Conservation (phyloP, 2,329 filamentous ascomycete genomes). For the Fusarium algeriense region DNA sequence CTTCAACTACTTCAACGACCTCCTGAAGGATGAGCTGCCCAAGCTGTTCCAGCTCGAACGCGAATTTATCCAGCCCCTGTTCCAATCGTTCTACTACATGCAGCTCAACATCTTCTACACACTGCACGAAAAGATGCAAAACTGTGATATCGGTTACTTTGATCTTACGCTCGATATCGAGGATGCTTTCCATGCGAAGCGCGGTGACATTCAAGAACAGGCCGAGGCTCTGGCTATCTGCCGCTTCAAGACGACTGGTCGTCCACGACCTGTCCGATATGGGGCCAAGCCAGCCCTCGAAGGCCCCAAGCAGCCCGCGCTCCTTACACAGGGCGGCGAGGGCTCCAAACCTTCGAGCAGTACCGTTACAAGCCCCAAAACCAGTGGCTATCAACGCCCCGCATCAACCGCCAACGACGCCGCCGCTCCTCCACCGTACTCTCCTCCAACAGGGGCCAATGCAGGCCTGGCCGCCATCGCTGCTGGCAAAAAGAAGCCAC, state of each 20-base stretch:
- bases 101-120: constrained; percentile 99
- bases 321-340: constrained; percentile 66
- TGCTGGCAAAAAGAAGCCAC: constrained; percentile 74
- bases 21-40: constrained; percentile 95
- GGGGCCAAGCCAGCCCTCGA: constrained; percentile 67
- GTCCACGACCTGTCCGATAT: constrained; percentile 70
- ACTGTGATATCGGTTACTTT: constrained; percentile 97
- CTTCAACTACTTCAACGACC: constrained; percentile 97
- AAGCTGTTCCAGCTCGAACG: constrained; percentile 90
- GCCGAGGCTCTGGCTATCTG: constrained; percentile 88
- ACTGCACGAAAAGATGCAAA: constrained; percentile 97
- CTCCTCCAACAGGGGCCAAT: constrained; percentile 57
- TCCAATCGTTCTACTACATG: constrained; percentile 99
- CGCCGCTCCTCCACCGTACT: constrained; percentile 80
- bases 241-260: constrained; percentile 90
- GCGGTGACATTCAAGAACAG: constrained; percentile 86
- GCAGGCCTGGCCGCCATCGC: constrained; percentile 61
- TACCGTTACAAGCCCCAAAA: constrained; percentile 45
- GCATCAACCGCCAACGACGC: constrained; percentile 57
- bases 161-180: constrained; percentile 91
- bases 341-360: constrained; percentile 45
- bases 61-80: constrained; percentile 95
- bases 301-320: constrained; percentile 60
- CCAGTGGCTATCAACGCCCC: constrained; percentile 52
- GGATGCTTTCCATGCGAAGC: constrained; percentile 89